Conservation (phyloP, 768 basidiomycete species). For the Erythrobasidium yunnanense region DNA sequence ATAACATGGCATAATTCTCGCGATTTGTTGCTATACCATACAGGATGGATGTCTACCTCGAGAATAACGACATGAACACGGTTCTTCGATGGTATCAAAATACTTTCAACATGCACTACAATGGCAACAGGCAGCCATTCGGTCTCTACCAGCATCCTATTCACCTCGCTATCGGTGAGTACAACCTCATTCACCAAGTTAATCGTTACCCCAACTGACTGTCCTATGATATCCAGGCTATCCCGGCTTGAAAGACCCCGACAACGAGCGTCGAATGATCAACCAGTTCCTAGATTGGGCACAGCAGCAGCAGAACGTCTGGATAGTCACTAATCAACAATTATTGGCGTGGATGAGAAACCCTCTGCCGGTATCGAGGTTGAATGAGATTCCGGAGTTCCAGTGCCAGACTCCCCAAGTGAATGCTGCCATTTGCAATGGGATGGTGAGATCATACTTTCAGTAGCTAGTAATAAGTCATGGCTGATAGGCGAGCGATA, state of each 20-base stretch:
- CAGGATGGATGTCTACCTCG: slow-evolving; percentile 77
- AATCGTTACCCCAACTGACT: background rate
- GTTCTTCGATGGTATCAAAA: slow-evolving; percentile 57
- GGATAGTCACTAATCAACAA: slow-evolving; percentile 36
- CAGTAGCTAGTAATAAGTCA: no score
- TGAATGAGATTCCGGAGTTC: slow-evolving; percentile 50
- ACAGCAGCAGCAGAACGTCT: slow-evolving; percentile 57
- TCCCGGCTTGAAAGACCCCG: slow-evolving; percentile 50
- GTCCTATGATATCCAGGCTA: slow-evolving; percentile 34
- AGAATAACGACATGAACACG: slow-evolving; percentile 16
- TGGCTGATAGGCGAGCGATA: background rate
- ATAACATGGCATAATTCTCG: no score
- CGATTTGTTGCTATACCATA: no score
- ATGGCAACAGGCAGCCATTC: slow-evolving; percentile 62
- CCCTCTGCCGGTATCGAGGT: slow-evolving; percentile 53
- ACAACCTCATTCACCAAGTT: slow-evolving; percentile 31
- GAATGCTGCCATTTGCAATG: slow-evolving; percentile 60
- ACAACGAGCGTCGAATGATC: slow-evolving; percentile 60
- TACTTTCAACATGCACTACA: slow-evolving; percentile 55
- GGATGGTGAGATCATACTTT: slow-evolving; percentile 46
- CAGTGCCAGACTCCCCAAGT: slow-evolving; percentile 59
- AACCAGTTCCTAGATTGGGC: slow-evolving; percentile 74
- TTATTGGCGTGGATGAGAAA: slow-evolving; percentile 62
- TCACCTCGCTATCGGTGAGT: slow-evolving; percentile 46
- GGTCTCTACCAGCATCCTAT: slow-evolving; percentile 74